Percentiles rank a stretch among this genome's conserved stretches.
Conservation (phyloP, 2,329 filamentous ascomycete species). For the Fusarium liriodendri region DNA sequence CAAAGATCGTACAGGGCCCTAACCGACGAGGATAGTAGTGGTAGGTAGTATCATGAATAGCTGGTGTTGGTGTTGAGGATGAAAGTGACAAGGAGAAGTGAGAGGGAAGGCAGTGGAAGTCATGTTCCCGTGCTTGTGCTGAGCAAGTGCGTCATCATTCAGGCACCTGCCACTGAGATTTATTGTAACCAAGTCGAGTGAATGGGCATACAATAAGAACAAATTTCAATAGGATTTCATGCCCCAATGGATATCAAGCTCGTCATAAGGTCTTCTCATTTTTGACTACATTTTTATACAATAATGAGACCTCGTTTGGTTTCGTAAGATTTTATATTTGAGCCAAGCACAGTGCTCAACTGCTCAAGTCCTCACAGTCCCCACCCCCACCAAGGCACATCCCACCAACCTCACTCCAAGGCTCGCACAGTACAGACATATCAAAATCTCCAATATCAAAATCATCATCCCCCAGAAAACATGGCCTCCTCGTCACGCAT, state of each 20-base stretch:
- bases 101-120: not conserved
- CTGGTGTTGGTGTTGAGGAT: not conserved
- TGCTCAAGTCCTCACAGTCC: slow-evolving; percentile 18
- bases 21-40: not conserved
- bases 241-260: not conserved
- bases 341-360: not conserved
- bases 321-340: no score
- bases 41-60: not conserved
- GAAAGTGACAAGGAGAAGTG: not conserved
- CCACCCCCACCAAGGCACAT: slow-evolving; percentile 24
- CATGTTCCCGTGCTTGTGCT: not conserved
- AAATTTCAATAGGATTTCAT: not conserved
- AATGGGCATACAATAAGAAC: not conserved
- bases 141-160: not conserved
- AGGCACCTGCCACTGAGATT: not conserved
- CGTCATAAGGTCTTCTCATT: not conserved
- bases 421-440: slow-evolving; percentile 32
- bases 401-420: slow-evolving; percentile 9
- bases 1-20: not conserved
- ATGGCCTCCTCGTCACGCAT: slow-evolving; percentile 58
- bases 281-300: not conserved
- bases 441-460: slow-evolving; percentile 32
- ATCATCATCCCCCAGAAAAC: not conserved
- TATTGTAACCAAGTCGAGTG: not conserved
- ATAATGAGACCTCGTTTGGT: not conserved